A percentile compares a stretch with the other conserved stretches of the same genome.
Conservation (phyloP, 805 yeast genomes). For the Saturnispora kantuleensis region DNA sequence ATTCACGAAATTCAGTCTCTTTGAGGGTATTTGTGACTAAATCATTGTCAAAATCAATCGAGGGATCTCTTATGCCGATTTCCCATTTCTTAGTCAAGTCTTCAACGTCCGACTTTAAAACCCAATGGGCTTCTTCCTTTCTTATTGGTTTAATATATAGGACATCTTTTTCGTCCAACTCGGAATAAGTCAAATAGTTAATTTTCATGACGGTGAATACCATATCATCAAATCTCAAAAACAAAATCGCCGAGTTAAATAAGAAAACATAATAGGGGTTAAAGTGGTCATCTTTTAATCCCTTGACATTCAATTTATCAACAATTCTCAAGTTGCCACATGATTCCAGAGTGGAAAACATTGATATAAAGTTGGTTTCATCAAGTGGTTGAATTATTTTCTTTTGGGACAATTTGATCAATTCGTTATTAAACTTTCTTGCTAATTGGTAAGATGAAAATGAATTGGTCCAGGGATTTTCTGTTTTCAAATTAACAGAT, state of each 20-base stretch:
- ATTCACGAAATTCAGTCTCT: slow-evolving; percentile 18
- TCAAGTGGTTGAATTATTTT: slow-evolving; percentile 4
- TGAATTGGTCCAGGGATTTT: slow-evolving; percentile 12
- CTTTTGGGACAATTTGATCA: slow-evolving; percentile 14
- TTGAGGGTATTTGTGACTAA: slow-evolving; percentile 21
- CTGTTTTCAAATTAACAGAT: neutral
- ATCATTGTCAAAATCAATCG: slow-evolving; percentile 17
- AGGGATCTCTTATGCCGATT: slow-evolving; percentile 19
- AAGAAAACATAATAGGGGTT: slow-evolving; percentile 20
- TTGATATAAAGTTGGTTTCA: slow-evolving; percentile 9
- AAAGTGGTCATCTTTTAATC: slow-evolving; percentile 6
- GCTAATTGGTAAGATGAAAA: slow-evolving; percentile 14
- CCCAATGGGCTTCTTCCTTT: neutral
- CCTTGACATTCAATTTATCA: slow-evolving; percentile 19
- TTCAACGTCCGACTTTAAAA: slow-evolving; percentile 1
- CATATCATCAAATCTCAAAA: slow-evolving; percentile 9
- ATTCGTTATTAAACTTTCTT: slow-evolving; percentile 17
- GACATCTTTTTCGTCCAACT: slow-evolving; percentile 6
- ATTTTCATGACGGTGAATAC: slow-evolving; percentile 11
- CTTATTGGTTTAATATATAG: slow-evolving; percentile 8
- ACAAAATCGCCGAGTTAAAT: slow-evolving; percentile 19
- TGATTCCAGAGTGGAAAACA: slow-evolving; percentile 14
- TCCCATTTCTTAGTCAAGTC: slow-evolving; percentile 22
- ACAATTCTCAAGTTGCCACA: slow-evolving; percentile 25
- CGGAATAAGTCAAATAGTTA: slow-evolving; percentile 12